Evolutionary conservation across 495 filamentous ascomycete species (phyloP), one percentile per base, ranked within the genome.

Genomic region (Daldinia grandis): DNA sequence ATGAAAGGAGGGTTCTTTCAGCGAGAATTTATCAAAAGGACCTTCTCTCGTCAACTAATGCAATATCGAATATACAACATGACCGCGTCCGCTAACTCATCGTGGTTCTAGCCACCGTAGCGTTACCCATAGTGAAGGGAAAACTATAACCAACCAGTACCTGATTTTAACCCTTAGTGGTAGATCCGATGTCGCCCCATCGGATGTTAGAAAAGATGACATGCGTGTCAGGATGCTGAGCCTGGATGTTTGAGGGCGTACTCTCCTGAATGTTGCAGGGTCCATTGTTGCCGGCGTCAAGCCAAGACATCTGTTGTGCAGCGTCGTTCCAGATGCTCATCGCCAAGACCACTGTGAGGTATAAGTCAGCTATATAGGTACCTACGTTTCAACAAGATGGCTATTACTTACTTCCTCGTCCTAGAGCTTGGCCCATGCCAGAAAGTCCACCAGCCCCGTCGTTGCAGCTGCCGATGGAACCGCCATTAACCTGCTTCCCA

Each of bases 161-260:
- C 42, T 14, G 54, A 28, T 5, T 54, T 27, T 63, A 64, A 21
- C 28, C 28, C 24, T 68, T 25, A 21, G 65, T 62, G 10, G 72
- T 74, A 54, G 72, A 71, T 44, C 72, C 72, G 33, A 74, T 74
- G 24, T 74, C 72, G 1, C 72, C 69, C 62, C 72, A 75, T 60
- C 68, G 55, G 35, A 69, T 86, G 76, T 88, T 86, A 33, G 83
- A 86, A 78, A 82, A 89, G 25, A 76, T 76, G 30, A 88, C 84
- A 31, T 78, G 79, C 25, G 85, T 77, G 64, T 81, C 78, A 3
- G 81, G 76, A 31, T 78, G 68, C 33, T 82, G 76, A 28, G 76
- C 44, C 78, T 84, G 79, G 19, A 89, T 81, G 15, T 77, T 77
- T 4, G 60, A 49, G 5, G 86, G 85, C 14, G 74, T 80, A 42